These are phyloP conservation scores for Naumovozyma baii DNA, from an alignment of 805 yeast species.

Conservation along the genomic window DNA sequence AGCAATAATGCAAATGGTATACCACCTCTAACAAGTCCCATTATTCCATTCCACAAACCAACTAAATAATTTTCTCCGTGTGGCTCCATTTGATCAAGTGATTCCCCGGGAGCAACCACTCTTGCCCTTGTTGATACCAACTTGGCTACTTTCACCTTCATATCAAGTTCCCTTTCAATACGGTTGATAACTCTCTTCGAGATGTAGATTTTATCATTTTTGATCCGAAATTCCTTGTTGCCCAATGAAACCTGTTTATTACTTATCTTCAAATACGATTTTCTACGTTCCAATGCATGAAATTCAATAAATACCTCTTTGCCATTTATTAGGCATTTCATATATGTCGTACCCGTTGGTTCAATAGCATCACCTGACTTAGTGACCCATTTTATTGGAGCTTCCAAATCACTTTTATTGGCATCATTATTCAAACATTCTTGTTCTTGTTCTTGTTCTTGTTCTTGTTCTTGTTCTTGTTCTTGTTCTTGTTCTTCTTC, in stretches of 20 bases:
- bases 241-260: conserved; percentile 7
- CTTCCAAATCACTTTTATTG: too few species aligned
- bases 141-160: too few species aligned
- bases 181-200: conserved; percentile 10
- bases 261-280: conserved; percentile 4
- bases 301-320: conserved; percentile 16
- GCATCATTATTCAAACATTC: too few species aligned
- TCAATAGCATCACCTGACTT: conserved; percentile 11
- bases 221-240: conserved; percentile 10
- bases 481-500: not conserved
- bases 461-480: conserved; percentile 1
- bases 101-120: too few species aligned
- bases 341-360: conserved; percentile 15
- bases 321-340: conserved; percentile 18
- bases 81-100: too few species aligned
- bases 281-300: conserved; percentile 10
- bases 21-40: not conserved
- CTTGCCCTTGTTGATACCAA: too few species aligned
- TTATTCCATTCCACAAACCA: not conserved
- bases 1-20: conserved; percentile 9
- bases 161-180: conserved; percentile 9
- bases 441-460: conserved; percentile 1
- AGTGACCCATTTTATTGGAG: too few species aligned
- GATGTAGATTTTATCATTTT: conserved; percentile 9
- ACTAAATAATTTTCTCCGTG: too few species aligned